A percentile compares a stretch with the other conserved stretches of the same genome.
phyloP scores from a whole-genome alignment of 2,329 filamentous ascomycete species.

The Rhexocercosporidium sp. region DNA sequence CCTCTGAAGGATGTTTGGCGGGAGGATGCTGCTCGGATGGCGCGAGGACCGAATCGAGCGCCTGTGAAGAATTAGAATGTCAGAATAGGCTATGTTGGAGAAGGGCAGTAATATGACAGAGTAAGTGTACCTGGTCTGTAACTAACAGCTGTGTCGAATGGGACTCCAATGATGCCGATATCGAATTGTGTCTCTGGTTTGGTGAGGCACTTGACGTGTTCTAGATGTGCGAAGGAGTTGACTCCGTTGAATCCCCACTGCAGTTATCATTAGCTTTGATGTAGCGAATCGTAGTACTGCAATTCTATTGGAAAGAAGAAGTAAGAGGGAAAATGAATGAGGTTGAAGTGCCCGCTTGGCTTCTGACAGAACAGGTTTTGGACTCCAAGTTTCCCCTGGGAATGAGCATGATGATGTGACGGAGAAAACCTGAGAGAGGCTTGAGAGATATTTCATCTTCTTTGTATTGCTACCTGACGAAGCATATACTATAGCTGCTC shows the following conservation, averaged over 20 bases:
- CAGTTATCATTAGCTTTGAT: not conserved
- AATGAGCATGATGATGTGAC: too few relatives aligned
- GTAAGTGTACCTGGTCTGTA: constrained; percentile 63
- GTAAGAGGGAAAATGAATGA: too few relatives aligned
- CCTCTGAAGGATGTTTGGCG: constrained; percentile 81
- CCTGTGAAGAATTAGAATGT: constrained; percentile 45
- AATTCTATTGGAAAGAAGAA: not conserved
- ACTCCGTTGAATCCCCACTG: constrained; percentile 75
- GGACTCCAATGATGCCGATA: constrained; percentile 73
- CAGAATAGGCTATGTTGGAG: too few relatives aligned
- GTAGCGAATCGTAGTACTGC: too few relatives aligned
- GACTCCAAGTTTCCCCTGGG: too few relatives aligned
- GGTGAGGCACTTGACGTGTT: constrained; percentile 72
- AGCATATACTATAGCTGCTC: too few relatives aligned
- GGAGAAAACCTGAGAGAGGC: too few relatives aligned
- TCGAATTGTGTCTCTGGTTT: constrained; percentile 68
- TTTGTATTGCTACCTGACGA: too few relatives aligned
- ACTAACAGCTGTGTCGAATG: constrained; percentile 75
- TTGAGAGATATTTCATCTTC: too few relatives aligned
- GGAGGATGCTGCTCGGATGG: constrained; percentile 82
- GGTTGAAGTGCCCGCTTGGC: too few relatives aligned
- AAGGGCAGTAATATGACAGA: too few relatives aligned
- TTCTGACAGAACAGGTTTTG: too few relatives aligned
- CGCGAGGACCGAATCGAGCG: constrained; percentile 83
- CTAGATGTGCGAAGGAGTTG: constrained; percentile 74